Evolutionary conservation across 2,329 filamentous ascomycete species (phyloP), one percentile per base, ranked within the genome.

Genomic region (Aaosphaeria arxii): DNA sequence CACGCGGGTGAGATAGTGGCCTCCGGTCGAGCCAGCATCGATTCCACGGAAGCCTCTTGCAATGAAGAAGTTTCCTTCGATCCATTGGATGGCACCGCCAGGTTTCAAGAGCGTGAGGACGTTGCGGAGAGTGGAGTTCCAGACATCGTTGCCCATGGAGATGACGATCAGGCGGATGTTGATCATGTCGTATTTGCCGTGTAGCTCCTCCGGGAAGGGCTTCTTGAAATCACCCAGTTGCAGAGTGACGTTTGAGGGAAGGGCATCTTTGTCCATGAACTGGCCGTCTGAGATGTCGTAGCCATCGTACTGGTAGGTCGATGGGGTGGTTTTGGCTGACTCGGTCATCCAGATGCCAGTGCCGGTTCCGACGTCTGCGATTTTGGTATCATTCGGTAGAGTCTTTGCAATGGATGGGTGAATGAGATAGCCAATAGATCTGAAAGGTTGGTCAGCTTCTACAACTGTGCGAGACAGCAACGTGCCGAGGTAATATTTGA

Each of bases 321-420:
- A 39, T 2, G 61, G 58, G 1, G 54, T 57, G 13, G 42, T 38
- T 29, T 50, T 49, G 7, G 60, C 52, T 17, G 62, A 39, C 33
- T 64, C 62, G 9, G 49, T 50, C 13, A 61, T 53, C 63, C 63
- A 68, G 41, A 66, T 63, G 11, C 63, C 63, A 1, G 63, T 66
- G 0, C 64, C 64, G 7, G 58, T 60, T 24, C 58, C 63, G 40
- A 68, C 44, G 45, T 68, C 64, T 41, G 62, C 62, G 42, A 68
- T 62, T 2, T 54, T 52, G 5, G 63, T 60, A 36, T 58, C 52
- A 6, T 44, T 29, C 7, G 61, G 60, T 0, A 64, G 55, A 1
- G 6, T 48, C 0, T 42, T 4, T 5, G 54, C 32, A 7, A 64
- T 52, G 4, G 56, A 55, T 11, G 61, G 58, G 44, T 59, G 62